Conservation (phyloP, 805 yeast species). For the Myxozyma neotropica region DNA sequence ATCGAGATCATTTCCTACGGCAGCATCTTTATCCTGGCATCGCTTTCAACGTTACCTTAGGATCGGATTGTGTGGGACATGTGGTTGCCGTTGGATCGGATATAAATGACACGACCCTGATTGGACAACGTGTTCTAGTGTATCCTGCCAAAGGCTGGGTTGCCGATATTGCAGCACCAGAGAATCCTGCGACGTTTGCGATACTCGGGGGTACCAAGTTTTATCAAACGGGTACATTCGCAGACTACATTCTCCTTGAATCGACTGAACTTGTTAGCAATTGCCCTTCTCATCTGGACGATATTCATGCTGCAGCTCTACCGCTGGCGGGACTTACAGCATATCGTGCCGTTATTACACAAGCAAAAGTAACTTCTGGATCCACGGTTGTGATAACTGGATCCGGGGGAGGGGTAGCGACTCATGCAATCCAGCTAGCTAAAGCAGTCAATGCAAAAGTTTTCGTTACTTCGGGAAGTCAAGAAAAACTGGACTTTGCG, state of each 20-base stretch:
- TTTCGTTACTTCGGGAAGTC: constrained; percentile 33
- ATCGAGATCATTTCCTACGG: constrained; percentile 33
- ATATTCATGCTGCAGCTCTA: constrained; percentile 33
- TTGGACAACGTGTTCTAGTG: constrained; percentile 25
- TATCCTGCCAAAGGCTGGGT: constrained; percentile 31
- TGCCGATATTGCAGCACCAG: constrained; percentile 21
- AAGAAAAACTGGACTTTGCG: constrained; percentile 30
- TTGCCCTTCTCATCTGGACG: constrained; percentile 28
- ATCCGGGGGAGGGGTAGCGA: constrained; percentile 67
- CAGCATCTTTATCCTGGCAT: constrained; percentile 34
- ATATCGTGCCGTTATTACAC: constrained; percentile 31
- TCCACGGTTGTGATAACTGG: constrained; percentile 43
- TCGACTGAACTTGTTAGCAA: constrained; percentile 11
- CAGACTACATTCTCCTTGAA: constrained; percentile 24
- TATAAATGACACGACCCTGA: background rate
- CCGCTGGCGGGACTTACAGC: constrained; percentile 37
- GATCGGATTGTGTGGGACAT: constrained; percentile 33
- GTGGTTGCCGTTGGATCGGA: constrained; percentile 24
- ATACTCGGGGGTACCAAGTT: constrained; percentile 33
- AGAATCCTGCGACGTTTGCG: constrained; percentile 16
- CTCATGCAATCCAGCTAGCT: constrained; percentile 44
- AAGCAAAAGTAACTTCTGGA: constrained; percentile 15
- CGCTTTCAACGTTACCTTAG: constrained; percentile 25
- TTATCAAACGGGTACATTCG: constrained; percentile 27
- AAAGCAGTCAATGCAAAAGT: constrained; percentile 40